Percentiles rank a stretch among this genome's conserved stretches.
Evolutionary conservation across 257 asterid genomes (phyloP).

Genomic region (Osmanthus fragrans): DNA sequence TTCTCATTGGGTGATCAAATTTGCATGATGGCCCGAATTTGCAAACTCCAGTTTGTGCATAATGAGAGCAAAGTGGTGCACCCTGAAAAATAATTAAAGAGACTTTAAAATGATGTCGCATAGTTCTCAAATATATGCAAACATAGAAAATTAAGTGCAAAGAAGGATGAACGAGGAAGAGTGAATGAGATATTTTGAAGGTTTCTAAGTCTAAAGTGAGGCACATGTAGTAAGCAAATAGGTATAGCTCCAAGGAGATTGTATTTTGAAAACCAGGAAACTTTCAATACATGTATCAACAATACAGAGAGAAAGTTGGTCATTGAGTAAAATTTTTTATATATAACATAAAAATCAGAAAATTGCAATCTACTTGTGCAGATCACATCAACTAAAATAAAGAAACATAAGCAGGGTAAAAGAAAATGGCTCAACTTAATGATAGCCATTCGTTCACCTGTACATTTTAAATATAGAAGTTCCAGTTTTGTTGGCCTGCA

Average conservation of each 20-base stretch:
- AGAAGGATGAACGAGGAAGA: background rate
- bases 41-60: slow-evolving; percentile 81
- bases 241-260: background rate
- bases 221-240: background rate
- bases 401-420: background rate
- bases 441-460: background rate
- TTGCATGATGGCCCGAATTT: slow-evolving; percentile 84
- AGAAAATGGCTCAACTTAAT: background rate
- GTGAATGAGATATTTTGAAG: background rate
- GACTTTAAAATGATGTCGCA: slow-evolving; percentile 6
- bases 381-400: background rate
- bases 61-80: slow-evolving; percentile 75
- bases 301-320: background rate
- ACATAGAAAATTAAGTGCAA: background rate
- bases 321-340: background rate
- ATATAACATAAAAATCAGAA: background rate
- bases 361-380: background rate
- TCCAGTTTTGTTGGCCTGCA: background rate
- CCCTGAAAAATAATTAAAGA: slow-evolving; percentile 49
- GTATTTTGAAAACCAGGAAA: background rate
- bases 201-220: background rate
- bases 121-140: background rate
- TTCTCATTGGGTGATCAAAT: slow-evolving; percentile 83
- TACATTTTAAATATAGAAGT: background rate
- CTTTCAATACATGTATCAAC: too few relatives aligned